Conservation (phyloP, 169 alveolate species). For the Perkinsus chesapeaki region DNA sequence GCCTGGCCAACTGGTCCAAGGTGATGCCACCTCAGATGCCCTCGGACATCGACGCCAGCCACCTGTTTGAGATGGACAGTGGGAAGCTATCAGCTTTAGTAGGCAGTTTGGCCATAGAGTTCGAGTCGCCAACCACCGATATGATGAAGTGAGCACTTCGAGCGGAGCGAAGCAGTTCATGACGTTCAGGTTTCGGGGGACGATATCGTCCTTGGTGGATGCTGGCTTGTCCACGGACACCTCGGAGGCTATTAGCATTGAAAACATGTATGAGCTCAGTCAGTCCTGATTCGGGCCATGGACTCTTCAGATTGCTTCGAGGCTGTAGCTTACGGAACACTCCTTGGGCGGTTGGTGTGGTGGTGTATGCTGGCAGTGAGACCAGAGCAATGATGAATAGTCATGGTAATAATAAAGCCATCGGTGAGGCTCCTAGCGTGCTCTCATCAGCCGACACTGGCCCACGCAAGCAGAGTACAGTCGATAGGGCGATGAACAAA, state of each 20-base stretch:
- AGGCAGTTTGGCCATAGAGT: background rate
- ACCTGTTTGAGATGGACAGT: background rate
- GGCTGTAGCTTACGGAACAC: conserved; percentile 56
- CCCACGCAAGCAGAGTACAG: background rate
- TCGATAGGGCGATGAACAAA: background rate
- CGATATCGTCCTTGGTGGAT: background rate
- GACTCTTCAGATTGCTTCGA: conserved; percentile 28
- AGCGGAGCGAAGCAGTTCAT: background rate
- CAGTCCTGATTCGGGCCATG: background rate
- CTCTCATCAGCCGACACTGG: background rate
- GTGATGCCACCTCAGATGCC: background rate
- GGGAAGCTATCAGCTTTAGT: background rate
- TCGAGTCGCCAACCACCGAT: background rate
- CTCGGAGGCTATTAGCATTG: background rate
- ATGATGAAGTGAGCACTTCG: background rate
- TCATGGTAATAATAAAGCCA: background rate
- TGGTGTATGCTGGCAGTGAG: conserved; percentile 58
- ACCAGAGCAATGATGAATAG: conserved; percentile 32
- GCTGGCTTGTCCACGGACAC: background rate
- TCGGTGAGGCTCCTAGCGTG: background rate
- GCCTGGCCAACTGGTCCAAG: too few relatives aligned
- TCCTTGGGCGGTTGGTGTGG: conserved; percentile 49
- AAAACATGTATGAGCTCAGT: background rate
- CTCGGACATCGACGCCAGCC: too few relatives aligned
- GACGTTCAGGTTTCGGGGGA: background rate